Percentiles rank a stretch among this genome's conserved stretches.
Evolutionary conservation across 169 alveolate species (phyloP).

Genomic region (Plasmodium reichenowi): DNA sequence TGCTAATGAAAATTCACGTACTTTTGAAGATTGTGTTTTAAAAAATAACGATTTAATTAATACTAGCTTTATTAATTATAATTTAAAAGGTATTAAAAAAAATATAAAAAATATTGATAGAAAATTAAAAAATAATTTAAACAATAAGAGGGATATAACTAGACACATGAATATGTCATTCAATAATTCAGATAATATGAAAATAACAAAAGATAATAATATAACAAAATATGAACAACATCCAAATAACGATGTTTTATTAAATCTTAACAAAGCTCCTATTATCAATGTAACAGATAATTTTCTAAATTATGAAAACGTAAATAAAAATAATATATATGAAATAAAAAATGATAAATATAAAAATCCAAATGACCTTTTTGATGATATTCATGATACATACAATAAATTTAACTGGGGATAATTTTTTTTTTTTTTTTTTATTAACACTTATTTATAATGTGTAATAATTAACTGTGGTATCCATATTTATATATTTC

Average conservation of each 20-base stretch:
- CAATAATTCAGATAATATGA: not conserved
- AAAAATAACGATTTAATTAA: constrained; percentile 49
- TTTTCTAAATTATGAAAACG: constrained; percentile 18
- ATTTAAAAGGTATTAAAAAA: constrained; percentile 54
- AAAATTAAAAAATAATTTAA: constrained; percentile 23
- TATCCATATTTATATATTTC: too few species aligned
- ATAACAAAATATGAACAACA: not conserved
- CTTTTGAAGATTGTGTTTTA: constrained; percentile 64
- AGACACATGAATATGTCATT: not conserved
- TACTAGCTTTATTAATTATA: constrained; percentile 46
- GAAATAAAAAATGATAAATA: constrained; percentile 58
- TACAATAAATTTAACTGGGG: constrained; percentile 76
- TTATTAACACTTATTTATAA: not conserved
- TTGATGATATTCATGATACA: constrained; percentile 71
- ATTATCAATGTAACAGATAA: constrained; percentile 39
- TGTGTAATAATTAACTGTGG: too few species aligned
- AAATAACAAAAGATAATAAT: constrained; percentile 6
- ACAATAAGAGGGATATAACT: not conserved
- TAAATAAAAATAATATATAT: constrained; percentile 49
- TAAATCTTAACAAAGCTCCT: constrained; percentile 1
- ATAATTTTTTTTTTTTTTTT: constrained; percentile 5
- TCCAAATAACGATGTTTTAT: not conserved
- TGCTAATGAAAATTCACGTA: constrained; percentile 62
- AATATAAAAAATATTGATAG: constrained; percentile 55
- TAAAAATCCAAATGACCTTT: constrained; percentile 55